These are phyloP conservation scores for Quercus ilex DNA, from an alignment of 306 rosid species.

Conservation along the genomic window DNA sequence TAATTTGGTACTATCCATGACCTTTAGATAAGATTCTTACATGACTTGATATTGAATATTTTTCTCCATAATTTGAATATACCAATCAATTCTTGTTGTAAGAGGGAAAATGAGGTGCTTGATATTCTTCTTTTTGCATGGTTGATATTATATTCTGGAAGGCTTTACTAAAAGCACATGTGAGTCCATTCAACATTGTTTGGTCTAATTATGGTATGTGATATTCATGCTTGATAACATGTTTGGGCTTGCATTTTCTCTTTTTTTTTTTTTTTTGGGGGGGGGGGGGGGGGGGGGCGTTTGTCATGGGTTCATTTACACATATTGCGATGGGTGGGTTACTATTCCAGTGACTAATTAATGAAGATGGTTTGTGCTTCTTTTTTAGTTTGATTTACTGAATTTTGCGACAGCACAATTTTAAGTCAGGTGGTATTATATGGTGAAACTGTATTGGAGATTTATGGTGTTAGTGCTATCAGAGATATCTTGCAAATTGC, in stretches of 20 bases:
- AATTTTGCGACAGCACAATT: constrained; percentile 1
- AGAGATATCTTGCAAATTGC: background rate
- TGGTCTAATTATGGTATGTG: background rate
- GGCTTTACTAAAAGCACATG: background rate
- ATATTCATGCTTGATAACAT: background rate
- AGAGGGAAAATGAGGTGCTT: too few relatives aligned
- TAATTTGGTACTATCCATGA: background rate
- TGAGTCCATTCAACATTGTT: background rate
- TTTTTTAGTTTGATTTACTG: background rate
- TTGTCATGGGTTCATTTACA: background rate
- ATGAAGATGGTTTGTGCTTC: too few relatives aligned
- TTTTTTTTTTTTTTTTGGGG: too few relatives aligned
- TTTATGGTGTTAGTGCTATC: background rate
- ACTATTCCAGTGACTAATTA: background rate
- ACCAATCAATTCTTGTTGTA: too few relatives aligned
- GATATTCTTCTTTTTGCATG: too few relatives aligned
- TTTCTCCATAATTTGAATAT: background rate
- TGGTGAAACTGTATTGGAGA: background rate
- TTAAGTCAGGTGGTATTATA: background rate
- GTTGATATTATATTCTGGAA: background rate
- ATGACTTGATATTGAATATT: background rate
- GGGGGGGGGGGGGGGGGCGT: too few relatives aligned
- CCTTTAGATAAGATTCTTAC: background rate
- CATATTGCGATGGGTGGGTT: background rate
- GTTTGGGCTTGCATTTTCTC: background rate